Percentiles rank a stretch among this genome's conserved stretches.
phyloP scores from a whole-genome alignment of 2,329 filamentous ascomycete genomes.

The Arthrobotrys sphaeroides region DNA sequence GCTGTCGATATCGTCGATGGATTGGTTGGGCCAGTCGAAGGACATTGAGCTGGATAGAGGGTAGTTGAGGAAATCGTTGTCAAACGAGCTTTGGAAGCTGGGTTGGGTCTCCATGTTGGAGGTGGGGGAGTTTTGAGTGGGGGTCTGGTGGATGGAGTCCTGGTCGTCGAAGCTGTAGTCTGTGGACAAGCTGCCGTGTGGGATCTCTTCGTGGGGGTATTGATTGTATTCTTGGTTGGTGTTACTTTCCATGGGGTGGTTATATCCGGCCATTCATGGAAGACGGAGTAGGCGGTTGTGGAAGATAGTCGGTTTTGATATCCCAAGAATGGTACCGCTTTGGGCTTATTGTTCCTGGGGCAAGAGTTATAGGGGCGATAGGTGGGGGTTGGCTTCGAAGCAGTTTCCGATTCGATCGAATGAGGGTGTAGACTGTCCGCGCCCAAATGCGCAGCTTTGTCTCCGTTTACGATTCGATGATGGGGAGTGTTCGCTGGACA shows the following conservation, averaged over 20 bases:
- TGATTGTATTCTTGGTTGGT: background rate
- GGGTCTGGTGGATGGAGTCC: background rate
- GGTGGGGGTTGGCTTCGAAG: too few relatives aligned
- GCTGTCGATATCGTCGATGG: conserved; percentile 20
- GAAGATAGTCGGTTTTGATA: background rate
- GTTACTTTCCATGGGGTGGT: conserved; percentile 21
- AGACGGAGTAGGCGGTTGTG: conserved; percentile 10
- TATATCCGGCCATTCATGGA: conserved; percentile 52
- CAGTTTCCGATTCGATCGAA: too few relatives aligned
- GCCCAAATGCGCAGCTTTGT: background rate
- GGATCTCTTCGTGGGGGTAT: background rate
- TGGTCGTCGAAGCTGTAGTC: conserved; percentile 17
- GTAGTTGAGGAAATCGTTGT: conserved; percentile 26
- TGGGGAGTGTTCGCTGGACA: background rate
- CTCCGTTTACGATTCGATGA: background rate
- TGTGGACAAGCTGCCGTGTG: background rate
- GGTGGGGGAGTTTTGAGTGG: background rate
- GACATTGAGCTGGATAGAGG: conserved; percentile 29
- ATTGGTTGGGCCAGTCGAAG: conserved; percentile 26
- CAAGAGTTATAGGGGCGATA: too few relatives aligned
- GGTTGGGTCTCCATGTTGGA: conserved; percentile 39
- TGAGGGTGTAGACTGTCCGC: too few relatives aligned
- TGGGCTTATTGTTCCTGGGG: too few relatives aligned
- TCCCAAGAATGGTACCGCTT: background rate
- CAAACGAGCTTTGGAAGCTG: conserved; percentile 32